Evolutionary conservation across 495 filamentous ascomycete species (phyloP), one percentile per base, ranked within the genome.

Genomic region (Neurospora sublineolata): DNA sequence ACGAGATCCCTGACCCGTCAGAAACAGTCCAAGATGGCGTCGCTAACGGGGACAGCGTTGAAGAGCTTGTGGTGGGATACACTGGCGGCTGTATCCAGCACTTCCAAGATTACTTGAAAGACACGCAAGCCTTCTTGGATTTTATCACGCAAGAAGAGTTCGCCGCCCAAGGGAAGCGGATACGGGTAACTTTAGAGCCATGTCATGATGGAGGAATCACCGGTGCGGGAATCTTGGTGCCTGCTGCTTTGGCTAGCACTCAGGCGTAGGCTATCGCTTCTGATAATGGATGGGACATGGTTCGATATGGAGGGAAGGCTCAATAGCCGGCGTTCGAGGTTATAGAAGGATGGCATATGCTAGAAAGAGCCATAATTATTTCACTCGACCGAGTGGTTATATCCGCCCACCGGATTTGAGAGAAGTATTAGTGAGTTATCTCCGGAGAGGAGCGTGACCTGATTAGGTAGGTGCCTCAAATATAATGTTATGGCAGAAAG

Each of bases 1-100:
- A 84, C 23, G 91, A 93, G 73, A 85, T 94, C 41, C 80, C 80
- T 9, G 16, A 71, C 67, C 20, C 20, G 40, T 33, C 73, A 38
- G 41, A n/a, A n/a, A 27, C 42, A n/a, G 73, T 64, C 42, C 36
- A 41, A 58, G 40, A 44, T n/a, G 44, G 41, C 37, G 70, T 67
- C 30, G 23, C 7, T 4, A 52, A 73, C 27, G 7, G 30, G 8
- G 36, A 36, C 2, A 18, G 14, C 10, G 72, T 75, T 84, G 71
- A 91, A 52, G 89, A 92, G 74, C 79, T 94, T 67, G 87, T 91
- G 6, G 89, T 94, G 12, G 91, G 91, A 6, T 93, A 91, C 73
- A 93, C 92, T 0, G 92, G 92, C 9, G 91, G 91, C 23, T 92
- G 91, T 72, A 93, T 93, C 68, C 87, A 89, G 38, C 86, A 91